Conservation (phyloP, 257 asterid species). For the Solanum habrochaites region DNA sequence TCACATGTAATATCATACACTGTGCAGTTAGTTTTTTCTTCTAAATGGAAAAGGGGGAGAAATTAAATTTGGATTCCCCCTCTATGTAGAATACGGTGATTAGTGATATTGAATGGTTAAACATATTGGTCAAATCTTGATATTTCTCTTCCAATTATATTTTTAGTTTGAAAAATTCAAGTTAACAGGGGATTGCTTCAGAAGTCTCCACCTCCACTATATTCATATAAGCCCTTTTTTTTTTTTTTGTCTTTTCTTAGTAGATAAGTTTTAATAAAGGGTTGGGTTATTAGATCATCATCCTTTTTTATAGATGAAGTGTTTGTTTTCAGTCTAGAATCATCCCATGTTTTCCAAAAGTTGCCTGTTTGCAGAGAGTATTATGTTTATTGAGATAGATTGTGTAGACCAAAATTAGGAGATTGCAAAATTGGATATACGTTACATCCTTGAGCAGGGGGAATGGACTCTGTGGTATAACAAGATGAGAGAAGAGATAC, state of each 20-base stretch:
- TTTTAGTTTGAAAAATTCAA: neutral
- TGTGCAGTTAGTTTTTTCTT: neutral
- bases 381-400: no score
- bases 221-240: neutral
- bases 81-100: neutral
- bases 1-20: neutral
- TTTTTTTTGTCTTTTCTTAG: neutral
- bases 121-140: neutral
- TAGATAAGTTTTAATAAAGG: no score
- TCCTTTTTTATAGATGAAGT: no score
- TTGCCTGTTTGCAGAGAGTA: no score
- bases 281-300: no score
- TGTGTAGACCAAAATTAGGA: no score
- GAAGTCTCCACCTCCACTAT: neutral
- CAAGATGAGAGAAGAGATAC: no score
- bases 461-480: no score
- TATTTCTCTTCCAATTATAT: neutral
- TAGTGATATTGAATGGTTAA: neutral
- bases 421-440: no score
- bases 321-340: no score
- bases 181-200: neutral
- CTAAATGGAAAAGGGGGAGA: neutral
- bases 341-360: no score
- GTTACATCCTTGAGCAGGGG: no score
- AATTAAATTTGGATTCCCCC: neutral